Evolutionary conservation across 2,329 filamentous ascomycete species (phyloP), one percentile per base, ranked within the genome.

Genomic region (Exutisphaerella laricina): DNA sequence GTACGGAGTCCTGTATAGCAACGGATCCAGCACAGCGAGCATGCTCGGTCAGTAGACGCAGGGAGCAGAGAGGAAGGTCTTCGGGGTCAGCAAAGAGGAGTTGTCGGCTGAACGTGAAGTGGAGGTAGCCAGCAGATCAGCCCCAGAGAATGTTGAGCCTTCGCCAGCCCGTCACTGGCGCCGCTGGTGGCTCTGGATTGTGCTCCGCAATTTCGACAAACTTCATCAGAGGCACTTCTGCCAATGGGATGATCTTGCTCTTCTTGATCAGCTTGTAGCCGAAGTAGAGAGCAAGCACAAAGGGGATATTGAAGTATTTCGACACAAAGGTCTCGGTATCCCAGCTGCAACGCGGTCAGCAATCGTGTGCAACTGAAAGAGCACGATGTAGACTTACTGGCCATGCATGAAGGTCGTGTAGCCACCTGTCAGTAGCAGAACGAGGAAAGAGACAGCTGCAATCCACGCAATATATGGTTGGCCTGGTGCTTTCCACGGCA

Each of bases 401-500:
- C 46, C 77, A 32, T 73, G 79, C 63, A 83, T 82, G 41, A 73
- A 78, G 51, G 66, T 72, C 72, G 46, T 39, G 37, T 74, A 84
- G 2, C 80, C 46, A 5, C 46, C 46, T 17, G 46, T 49, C 23
- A 45, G 25, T 10, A 49, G 36, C 13, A 49, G 25, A 7, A 49
- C 79, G 50, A 82, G 79, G 0, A 82, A 71, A 1, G 82, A 67
- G 4, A 83, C 72, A 12, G 82, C 69, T 5, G 71, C 73, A 13
- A 77, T 55, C 59, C 74, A 74, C 0, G 79, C 79, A 0, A 79
- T 77, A 46, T 69, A 73, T 0, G 80, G 80, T 47, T 84, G 82
- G 0, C 78, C 79, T 73, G 76, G 80, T 54, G 82, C 82, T 45
- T 72, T 75, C 64, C 79, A 84, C 0, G 79, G 78, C 0, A 84